phyloP scores from a whole-genome alignment of 345 rosid species.

The Acer campestre region DNA sequence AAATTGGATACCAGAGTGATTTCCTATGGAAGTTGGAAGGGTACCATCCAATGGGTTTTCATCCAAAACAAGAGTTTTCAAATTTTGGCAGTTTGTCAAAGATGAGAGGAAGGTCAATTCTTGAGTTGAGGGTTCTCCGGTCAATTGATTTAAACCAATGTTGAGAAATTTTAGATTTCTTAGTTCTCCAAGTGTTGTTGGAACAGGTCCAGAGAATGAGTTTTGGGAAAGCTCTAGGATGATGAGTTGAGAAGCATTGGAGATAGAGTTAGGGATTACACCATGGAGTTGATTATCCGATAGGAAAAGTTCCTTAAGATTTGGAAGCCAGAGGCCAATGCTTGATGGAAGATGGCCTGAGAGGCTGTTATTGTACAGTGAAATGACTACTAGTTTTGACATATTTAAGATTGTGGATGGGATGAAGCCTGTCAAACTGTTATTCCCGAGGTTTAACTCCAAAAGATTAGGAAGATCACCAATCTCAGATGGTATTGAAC shows the following conservation, averaged over 20 bases:
- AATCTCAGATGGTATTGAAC: constrained; percentile 24
- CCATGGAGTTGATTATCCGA: not conserved
- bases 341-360: not conserved
- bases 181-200: not conserved
- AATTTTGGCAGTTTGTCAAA: not conserved
- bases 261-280: not conserved
- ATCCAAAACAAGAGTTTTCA: not conserved
- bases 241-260: not conserved
- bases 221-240: not conserved
- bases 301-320: not conserved
- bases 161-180: not conserved
- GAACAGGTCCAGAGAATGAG: constrained; percentile 10
- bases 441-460: not conserved
- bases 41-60: constrained; percentile 9
- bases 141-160: not conserved
- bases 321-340: not conserved
- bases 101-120: constrained; percentile 4
- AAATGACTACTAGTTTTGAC: not conserved
- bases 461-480: not conserved
- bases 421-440: not conserved
- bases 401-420: not conserved
- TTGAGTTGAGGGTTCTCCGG: not conserved
- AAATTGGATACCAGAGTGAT: not conserved
- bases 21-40: constrained; percentile 9
- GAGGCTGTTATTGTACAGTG: not conserved